Base-by-base conservation (phyloP, 1,284 basidiomycete genomes). In the Mycosarcoma maydis region DNA sequence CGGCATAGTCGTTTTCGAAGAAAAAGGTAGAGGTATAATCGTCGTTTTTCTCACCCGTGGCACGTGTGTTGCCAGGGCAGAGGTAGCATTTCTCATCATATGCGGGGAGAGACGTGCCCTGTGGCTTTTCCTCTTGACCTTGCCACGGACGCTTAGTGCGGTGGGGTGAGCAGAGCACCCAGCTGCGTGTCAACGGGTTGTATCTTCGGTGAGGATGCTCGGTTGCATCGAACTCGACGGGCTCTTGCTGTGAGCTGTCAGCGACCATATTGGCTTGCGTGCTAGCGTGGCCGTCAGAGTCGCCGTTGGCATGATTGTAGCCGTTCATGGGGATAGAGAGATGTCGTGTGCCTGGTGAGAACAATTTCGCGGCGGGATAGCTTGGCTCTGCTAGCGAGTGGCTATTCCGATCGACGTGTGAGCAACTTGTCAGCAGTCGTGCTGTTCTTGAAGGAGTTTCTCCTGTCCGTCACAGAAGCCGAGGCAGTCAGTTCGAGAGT, bases 1-100 rank as follows among this genome's bases (percentile, higher is more conserved):
- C 92, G 14, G 93, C 88, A 76, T 89, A 96, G 79, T 95, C 93
- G 80, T 95, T 95, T 76, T 88, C 85, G 78, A 95, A 94, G 10
- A 80, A 75, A 49, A 86, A 89, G 3, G 90, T 93, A 17, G 87
- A 83, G 6, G 84, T 81, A 83, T 94, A 97, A 13, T 83, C 66
- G 3, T 88, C 88, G 77, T 94, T 96, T 55, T 82, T 80, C 57
- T 87, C 83, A 0, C 92, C 93, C 6, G 88, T 89, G 1, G 90
- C 88, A n/a, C 94, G 87, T 22, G 83, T 77, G 80, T 97, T 96
- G 16, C 92, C 89, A 0, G 94, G 94, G 76, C 94, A 98, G 38
- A 97, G 87, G 82, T 93, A 95, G 80, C 94, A 98, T 34, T 85
- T 83, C 5, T 87, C 85, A 76, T 96, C 94, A 80, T 93, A 89